Conservation (phyloP, 2,329 filamentous ascomycete genomes). For the Ilyonectria sp. region DNA sequence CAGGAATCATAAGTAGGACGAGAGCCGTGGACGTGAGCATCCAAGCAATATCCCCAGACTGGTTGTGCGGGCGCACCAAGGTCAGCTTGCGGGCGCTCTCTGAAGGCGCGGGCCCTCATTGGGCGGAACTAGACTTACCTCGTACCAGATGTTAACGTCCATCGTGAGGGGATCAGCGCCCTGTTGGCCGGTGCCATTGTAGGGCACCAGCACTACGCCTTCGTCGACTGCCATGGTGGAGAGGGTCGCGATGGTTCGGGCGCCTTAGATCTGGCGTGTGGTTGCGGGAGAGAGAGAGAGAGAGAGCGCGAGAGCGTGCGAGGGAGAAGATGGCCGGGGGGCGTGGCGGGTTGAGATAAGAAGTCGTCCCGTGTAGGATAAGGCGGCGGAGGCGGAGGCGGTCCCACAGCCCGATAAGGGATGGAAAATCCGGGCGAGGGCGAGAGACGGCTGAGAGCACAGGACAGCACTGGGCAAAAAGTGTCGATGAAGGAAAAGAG, state of each 20-base stretch:
- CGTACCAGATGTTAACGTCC: slow-evolving; percentile 85
- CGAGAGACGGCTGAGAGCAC: slow-evolving; percentile 10
- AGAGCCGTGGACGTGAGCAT: slow-evolving; percentile 86
- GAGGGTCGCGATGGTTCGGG: slow-evolving; percentile 16
- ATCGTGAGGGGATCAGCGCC: slow-evolving; percentile 79
- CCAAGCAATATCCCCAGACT: slow-evolving; percentile 89
- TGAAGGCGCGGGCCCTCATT: slow-evolving; percentile 33
- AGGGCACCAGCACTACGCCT: slow-evolving; percentile 66
- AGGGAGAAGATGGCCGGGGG: background rate
- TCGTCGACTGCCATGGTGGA: slow-evolving; percentile 54
- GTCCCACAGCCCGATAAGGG: slow-evolving; percentile 28
- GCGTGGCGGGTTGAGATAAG: slow-evolving; percentile 23
- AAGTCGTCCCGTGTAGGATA: slow-evolving; percentile 15
- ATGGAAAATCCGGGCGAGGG: slow-evolving; percentile 11
- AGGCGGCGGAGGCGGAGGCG: slow-evolving; percentile 17
- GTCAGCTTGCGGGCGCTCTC: slow-evolving; percentile 47
- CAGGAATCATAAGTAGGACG: slow-evolving; percentile 93
- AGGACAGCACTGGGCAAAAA: background rate
- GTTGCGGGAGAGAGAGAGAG: slow-evolving; percentile 10
- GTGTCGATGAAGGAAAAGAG: background rate
- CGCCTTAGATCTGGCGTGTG: slow-evolving; percentile 16
- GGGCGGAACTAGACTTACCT: slow-evolving; percentile 63
- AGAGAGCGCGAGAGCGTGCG: slow-evolving; percentile 15
- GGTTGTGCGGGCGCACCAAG: slow-evolving; percentile 47
- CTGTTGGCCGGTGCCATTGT: slow-evolving; percentile 75